Evolutionary conservation across 2,329 filamentous ascomycete genomes (phyloP), one percentile per base, ranked within the genome.

Genomic region (Arthrobotrys megalospora): DNA sequence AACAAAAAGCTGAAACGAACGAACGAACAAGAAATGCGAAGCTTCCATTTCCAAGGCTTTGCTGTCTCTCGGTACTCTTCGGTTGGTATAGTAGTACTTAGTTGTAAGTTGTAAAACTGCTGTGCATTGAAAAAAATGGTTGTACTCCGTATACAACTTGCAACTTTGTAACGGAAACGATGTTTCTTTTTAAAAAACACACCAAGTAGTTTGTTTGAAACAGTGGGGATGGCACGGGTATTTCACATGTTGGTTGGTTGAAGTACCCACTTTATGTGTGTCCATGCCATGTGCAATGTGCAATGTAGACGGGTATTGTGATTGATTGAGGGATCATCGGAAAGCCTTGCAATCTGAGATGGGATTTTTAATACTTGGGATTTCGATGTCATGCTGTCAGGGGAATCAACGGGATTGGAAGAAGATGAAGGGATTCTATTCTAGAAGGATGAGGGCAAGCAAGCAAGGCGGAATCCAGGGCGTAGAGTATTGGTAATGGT

Each of bases 1-100:
- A n/a, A n/a, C n/a, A n/a, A n/a, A n/a, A n/a, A n/a, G n/a, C n/a
- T 52, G 48, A 52, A 52, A 52, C 48, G 21, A 50, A 50, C 19
- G 19, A 24, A 50, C 47, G 19, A 36, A 55, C 28, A 55, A 55
- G 28, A 58, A 55, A 1, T 34, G 50, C 50, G 32, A 55, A 55
- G 50, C 50, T 28, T 55, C 28, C 11, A 1, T 1, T 34, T 38
- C 28, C 50, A 53, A 53, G 50, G 16, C 24, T 32, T 52, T 32
- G n/a, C 16, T 28, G 28, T 24, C 5, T 32, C 32, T 34, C 34
- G 24, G 32, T 53, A 32, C n/a, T 16, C 5, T 53, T 34, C 32
- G 12, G 50, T 19, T 50, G 14, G 41, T n/a, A 14, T 45, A 10
- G n/a, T 45, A 14, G 5, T 28, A 28, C 2, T 28, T 28, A 28